Evolutionary conservation across 805 yeast genomes (phyloP), one percentile per base, ranked within the genome.

Genomic region (Barnettozyma vustinii): DNA sequence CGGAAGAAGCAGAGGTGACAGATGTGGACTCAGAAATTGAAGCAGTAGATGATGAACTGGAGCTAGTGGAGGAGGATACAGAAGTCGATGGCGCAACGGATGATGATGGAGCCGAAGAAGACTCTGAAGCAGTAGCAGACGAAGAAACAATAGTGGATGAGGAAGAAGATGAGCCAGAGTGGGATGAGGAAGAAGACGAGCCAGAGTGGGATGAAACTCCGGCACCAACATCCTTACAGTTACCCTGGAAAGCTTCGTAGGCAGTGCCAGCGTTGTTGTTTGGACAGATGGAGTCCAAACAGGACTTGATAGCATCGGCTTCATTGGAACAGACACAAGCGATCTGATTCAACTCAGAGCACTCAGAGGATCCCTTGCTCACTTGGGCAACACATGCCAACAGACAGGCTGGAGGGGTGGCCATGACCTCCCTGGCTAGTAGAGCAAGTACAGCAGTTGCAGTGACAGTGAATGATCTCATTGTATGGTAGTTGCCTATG

Each of bases 331-430:
- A 87, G 59, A 86, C 69, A 74, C 96, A 89, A 40, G 70, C 59
- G 56, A 87, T 72, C 61, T 85, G 80, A 65, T 77, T 78, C 65
- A 88, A 66, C 49, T 81, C 72, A 51, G 70, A 57, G 68, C 94
- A 86, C 42, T 70, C 52, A 39, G 79, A 67, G 15, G 81, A 74
- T 6, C 58, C 53, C 64, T 77, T 77, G 53, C 76, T 73, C 48
- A 85, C 91, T 60, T 79, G 75, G 49, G 88, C 77, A 51, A 87
- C 92, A 78, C 96, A 89, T 37, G 96, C 95, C 66, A 90, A 74
- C 56, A 90, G 71, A 74, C 96, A 90, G 36, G 97, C 96, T 52
- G 97, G 96, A 45, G 96, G 94, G 48, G 92, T 74, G 47, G 87
- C 77, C 27, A 76, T 75, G 40, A 49, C 64, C 39, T 52, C 37